Base-by-base conservation (phyloP, 2,329 filamentous ascomycete genomes). In the Colletotrichum navitas region DNA sequence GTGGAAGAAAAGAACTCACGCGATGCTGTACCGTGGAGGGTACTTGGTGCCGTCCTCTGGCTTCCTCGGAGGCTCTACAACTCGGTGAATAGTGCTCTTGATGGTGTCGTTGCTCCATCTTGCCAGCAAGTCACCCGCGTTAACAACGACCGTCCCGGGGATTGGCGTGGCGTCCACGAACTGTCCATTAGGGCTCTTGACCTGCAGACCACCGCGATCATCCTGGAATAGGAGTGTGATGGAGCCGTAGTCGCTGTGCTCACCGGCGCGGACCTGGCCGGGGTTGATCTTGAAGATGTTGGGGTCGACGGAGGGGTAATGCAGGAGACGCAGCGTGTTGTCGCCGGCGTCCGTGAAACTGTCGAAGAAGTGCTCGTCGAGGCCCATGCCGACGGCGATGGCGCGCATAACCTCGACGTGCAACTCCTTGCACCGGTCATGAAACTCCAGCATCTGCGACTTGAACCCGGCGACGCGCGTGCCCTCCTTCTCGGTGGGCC, bases 101-200 rank as follows among this genome's bases (percentile, higher is more conserved):
- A 98, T 97, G 5, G 89, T 92, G 77, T 97, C 94, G 78, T 98
- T 98, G 74, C 92, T 94, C 95, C 94, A 97, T 63, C 94, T 86
- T 1, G 93, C 92, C 61, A 98, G 84, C 75, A 98, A 80, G 79
- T 98, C 95, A 1, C 94, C 95, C 0, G 94, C 94, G 77, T 98
- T 98, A 74, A 97, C 89, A 14, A 98, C 93, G 51, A 96, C 92
- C 0, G 94, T 94, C 66, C 90, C 91, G 45, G 90, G 85, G 71
- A 97, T 95, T 0, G 95, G 94, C 8, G 89, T 94, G 1, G 93
- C 95, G 77, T 97, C 90, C 49, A 97, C 90, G 77, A 95, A 97
- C 0, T 87, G 89, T 2, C 93, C 93, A 51, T 88, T 91, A 0
- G 94, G 94, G 60, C 90, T 92, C 76, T 90, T 87, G 26, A 88